Base-by-base conservation (phyloP, 805 yeast species). In the Pichia heedii region DNA sequence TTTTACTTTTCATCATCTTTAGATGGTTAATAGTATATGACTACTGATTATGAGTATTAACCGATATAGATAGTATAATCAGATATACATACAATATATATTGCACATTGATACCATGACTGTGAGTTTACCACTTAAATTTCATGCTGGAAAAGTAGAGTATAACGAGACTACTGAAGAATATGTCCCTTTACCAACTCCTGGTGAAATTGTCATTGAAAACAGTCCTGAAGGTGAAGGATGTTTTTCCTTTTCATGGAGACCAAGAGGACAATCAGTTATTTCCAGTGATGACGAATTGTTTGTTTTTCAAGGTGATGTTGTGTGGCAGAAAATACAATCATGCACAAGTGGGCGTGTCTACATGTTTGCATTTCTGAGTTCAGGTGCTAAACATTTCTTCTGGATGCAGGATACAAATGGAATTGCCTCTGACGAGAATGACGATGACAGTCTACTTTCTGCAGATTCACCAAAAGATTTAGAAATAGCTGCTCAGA, bases 221-320 rank as follows among this genome's bases (percentile, higher is more conserved):
- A 79, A 75, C 22, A 73, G 77, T 52, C 73, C 70, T 22, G 94
- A 84, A 45, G 93, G 82, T 46, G 84, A 82, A 41, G 78, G 79
- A 16, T 76, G 85, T 56, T 78, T 71, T 54, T 77, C 80, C 40
- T 81, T 85, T 52, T 68, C 65, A 42, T 86, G 95, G 95, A 63
- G 71, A 33, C 85, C 94, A 27, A 75, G 83, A 44, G 32, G 32
- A 7, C 12, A 29, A 15, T n/a, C 12, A 10, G 16, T 6, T 10
- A 29, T 10, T 15, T 3, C 13, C 13, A 12, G 13, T 6, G 32
- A 12, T 37, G 83, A 78, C 43, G 88, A 81, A 50, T 68, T 84
- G 46, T 67, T 85, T 50, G 74, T 86, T 36, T 79, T 86, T 52
- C 93, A 94, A 0, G 95, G 94, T 2, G 96, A 87, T 55, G 90